A percentile compares a stretch with the other conserved stretches of the same genome.
These are phyloP conservation scores for Mrakia frigida DNA, from an alignment of 768 basidiomycete genomes.

Conservation along the genomic window DNA sequence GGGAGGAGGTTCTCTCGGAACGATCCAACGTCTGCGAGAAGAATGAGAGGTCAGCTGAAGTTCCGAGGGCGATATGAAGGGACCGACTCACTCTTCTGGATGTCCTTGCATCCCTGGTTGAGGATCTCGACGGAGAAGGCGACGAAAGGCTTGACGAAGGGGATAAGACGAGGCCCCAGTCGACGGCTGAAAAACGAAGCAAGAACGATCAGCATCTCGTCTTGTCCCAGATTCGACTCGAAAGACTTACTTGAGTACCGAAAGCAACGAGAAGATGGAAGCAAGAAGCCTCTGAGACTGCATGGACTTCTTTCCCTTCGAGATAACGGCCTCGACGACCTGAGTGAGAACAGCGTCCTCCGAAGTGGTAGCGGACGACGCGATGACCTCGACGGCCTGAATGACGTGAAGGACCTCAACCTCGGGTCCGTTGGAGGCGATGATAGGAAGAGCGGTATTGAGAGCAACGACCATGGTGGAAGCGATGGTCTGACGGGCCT, in stretches of 20 bases:
- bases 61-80: too few relatives aligned
- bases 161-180: constrained; percentile 82
- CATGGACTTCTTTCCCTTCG: constrained; percentile 42
- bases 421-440: not conserved
- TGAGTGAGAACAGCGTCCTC: constrained; percentile 64
- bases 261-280: constrained; percentile 48
- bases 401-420: constrained; percentile 46
- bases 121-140: constrained; percentile 51
- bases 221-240: not conserved
- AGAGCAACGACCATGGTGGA: constrained; percentile 48
- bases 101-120: constrained; percentile 21
- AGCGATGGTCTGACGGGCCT: constrained; percentile 54
- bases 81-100: not conserved
- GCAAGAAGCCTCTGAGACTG: constrained; percentile 49
- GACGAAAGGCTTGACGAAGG: constrained; percentile 69
- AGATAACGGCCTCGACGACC: constrained; percentile 58
- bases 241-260: constrained; percentile 57
- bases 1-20: constrained; percentile 26
- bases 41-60: not conserved
- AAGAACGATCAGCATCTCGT: constrained; percentile 27
- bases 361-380: constrained; percentile 54
- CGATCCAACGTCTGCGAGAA: not conserved
- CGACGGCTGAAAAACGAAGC: constrained; percentile 51
- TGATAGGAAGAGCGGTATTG: constrained; percentile 16
- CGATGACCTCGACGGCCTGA: constrained; percentile 58